Base-by-base conservation (phyloP, 2,329 filamentous ascomycete genomes). In the Beauveria asiatica region DNA sequence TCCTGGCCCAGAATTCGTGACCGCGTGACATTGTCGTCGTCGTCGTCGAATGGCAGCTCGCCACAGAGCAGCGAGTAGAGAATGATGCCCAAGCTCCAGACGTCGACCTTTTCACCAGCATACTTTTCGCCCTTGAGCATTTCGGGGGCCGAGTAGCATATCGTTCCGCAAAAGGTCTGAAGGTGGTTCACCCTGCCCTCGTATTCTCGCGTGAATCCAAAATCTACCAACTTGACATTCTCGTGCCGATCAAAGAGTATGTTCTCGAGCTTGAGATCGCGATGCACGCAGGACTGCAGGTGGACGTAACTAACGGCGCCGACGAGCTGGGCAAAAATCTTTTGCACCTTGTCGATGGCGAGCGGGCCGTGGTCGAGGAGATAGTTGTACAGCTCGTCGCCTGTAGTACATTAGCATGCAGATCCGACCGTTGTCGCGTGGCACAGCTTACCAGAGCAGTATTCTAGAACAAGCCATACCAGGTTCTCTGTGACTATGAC, bases 91-190 rank as follows among this genome's bases (percentile, higher is more conserved):
- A 95, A 72, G 69, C 90, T 94, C 90, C 90, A 99, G 5, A 99
- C 92, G 69, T 99, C 94, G 53, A 99, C 93, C 76, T 97, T 97
- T 76, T 97, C 92, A 27, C 92, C 93, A 0, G 92, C 94, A 71
- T 99, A 99, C 73, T 96, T 97, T 73, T 99, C 94, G 44, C 92
- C 94, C 73, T 94, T 96, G 45, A 99, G 81, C 94, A 99, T 99
- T 74, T 99, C 94, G 2, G 94, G 94, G 2, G 94, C 94, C 59
- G 92, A 96, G 74, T 99, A 99, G 76, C 93, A 97, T 64, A 99
- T 88, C 0, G 94, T 99, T 5, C 94, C 94, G 72, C 94, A 99
- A 74, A 96, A 99, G 1, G 94, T 99, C 74, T 97, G 93, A 59
- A 99, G 77, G 69, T 97, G 93, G 72, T 92, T 97, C 33, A 90